Evolutionary conservation across 768 basidiomycete genomes (phyloP).

Genomic region (Calvatia gigantea): DNA sequence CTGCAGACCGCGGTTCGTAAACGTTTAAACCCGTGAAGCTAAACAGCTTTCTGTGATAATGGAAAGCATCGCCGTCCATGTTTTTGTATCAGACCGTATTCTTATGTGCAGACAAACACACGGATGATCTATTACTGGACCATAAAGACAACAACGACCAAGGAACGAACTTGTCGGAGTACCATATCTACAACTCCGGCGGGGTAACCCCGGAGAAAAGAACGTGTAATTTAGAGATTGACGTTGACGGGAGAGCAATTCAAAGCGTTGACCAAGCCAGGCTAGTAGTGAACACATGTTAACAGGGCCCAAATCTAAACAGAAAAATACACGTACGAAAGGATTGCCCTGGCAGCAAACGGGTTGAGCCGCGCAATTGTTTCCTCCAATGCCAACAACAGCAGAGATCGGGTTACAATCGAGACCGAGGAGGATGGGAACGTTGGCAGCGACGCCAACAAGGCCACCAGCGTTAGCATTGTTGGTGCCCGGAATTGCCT

Average conservation of each 20-base stretch:
- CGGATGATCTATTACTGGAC: too few species aligned
- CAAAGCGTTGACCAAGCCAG: conserved; percentile 4
- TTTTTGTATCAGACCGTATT: background rate
- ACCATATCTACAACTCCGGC: too few species aligned
- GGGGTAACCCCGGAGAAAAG: background rate
- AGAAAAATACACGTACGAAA: background rate
- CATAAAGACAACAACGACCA: too few species aligned
- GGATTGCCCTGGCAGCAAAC: conserved; percentile 5
- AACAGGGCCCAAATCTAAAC: background rate
- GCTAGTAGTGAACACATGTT: background rate
- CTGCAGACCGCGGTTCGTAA: too few species aligned
- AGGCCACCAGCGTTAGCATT: background rate
- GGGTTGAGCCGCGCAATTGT: conserved; percentile 8
- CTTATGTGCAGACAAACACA: too few species aligned
- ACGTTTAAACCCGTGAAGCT: too few species aligned
- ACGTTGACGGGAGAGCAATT: conserved; percentile 5
- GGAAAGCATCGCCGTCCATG: conserved; percentile 3
- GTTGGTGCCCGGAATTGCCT: background rate
- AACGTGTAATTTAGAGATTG: background rate
- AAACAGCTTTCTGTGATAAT: conserved; percentile 57
- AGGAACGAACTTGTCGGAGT: background rate
- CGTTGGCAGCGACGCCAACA: background rate
- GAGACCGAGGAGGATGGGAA: background rate
- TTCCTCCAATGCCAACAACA: conserved; percentile 1
- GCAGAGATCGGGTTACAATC: conserved; percentile 6